Conservation (phyloP, 148 eudicot species). For the Arctostaphylos glauca region DNA sequence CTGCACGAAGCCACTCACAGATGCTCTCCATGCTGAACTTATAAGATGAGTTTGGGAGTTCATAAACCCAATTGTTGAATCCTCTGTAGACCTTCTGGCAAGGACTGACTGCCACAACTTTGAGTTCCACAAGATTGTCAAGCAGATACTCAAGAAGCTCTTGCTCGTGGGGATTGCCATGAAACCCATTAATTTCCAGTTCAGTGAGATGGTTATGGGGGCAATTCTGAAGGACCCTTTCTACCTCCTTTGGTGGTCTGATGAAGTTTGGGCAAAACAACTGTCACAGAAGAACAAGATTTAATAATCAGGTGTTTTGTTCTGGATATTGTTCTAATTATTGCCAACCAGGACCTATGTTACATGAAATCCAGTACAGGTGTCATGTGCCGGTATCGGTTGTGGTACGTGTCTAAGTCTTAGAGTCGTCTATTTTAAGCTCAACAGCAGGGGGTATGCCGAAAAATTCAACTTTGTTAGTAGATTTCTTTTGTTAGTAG, state of each 20-base stretch:
- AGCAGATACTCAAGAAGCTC: conserved; percentile 30
- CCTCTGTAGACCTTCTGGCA: conserved; percentile 27
- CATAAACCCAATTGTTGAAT: conserved; percentile 20
- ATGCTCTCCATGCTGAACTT: conserved; percentile 4
- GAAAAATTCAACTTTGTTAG: too few relatives aligned
- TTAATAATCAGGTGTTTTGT: neutral
- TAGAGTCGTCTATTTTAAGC: too few relatives aligned
- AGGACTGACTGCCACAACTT: conserved; percentile 19
- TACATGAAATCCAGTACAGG: too few relatives aligned
- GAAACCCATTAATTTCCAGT: conserved; percentile 29
- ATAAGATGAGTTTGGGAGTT: neutral
- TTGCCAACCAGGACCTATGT: too few relatives aligned
- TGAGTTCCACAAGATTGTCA: conserved; percentile 17
- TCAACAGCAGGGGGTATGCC: too few relatives aligned
- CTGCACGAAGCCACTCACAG: conserved; percentile 13
- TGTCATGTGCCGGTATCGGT: too few relatives aligned
- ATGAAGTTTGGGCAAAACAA: conserved; percentile 26
- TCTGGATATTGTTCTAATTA: neutral
- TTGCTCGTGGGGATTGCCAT: conserved; percentile 30
- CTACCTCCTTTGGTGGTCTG: conserved; percentile 9
- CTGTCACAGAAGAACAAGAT: conserved; percentile 7
- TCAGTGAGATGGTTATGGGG: conserved; percentile 21
- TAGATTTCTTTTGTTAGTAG: too few relatives aligned
- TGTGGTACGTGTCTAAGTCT: too few relatives aligned
- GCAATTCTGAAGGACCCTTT: conserved; percentile 20